These are phyloP conservation scores for Micractinium sp. DNA, from an alignment of 139 green algal species.

Conservation along the genomic window DNA sequence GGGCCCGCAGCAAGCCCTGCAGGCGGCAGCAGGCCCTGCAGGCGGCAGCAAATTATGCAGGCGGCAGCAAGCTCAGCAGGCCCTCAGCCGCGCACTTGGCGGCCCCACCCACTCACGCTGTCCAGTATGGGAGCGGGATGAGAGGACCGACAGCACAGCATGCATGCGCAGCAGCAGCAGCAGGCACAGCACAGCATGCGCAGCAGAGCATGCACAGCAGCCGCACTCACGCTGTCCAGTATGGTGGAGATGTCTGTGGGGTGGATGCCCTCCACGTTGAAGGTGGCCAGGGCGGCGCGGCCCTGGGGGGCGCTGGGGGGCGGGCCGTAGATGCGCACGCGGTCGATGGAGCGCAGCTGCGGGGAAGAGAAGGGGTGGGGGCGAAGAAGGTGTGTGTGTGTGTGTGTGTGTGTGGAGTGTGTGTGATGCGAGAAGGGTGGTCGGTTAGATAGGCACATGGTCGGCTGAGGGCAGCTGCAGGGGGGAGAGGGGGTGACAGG, in stretches of 20 bases:
- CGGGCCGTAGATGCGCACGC: conserved; percentile 92
- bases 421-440: no score
- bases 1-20: no score
- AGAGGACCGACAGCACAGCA: neutral
- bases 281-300: conserved; percentile 87
- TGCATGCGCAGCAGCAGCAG: neutral
- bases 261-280: conserved; percentile 97
- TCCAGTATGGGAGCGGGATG: conserved; percentile 80
- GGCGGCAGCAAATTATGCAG: no score
- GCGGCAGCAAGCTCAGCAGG: no score
- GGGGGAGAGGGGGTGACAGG: no score
- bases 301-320: conserved; percentile 48
- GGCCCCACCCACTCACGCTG: neutral
- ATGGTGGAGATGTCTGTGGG: conserved; percentile 95
- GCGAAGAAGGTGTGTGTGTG: no score
- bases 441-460: no score
- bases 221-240: conserved; percentile 74
- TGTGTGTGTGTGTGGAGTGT: no score
- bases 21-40: no score
- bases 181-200: neutral
- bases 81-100: no score
- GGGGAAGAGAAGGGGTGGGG: neutral
- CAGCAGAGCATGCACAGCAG: neutral
- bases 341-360: conserved; percentile 68
- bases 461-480: no score